phyloP scores from a whole-genome alignment of 1,284 basidiomycete species.

The Porodaedalea pini region DNA sequence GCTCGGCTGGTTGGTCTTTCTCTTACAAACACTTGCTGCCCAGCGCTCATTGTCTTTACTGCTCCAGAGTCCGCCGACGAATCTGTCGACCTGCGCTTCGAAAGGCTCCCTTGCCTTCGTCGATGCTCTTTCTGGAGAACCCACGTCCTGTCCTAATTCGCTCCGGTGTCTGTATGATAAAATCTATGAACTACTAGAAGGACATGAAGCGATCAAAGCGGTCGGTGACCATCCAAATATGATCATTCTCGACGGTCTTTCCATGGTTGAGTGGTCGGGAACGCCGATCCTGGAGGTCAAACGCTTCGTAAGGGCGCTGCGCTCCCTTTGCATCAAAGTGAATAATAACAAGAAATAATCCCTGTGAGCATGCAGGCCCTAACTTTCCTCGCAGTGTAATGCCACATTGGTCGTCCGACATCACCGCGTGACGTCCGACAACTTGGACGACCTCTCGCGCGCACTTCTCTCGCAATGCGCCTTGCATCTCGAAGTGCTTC shows the following conservation, averaged over 20 bases:
- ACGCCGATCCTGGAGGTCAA: constrained; percentile 44
- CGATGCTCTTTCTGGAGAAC: constrained; percentile 34
- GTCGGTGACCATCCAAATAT: not conserved
- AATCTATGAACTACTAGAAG: not conserved
- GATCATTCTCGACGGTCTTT: constrained; percentile 63
- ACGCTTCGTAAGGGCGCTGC: constrained; percentile 56
- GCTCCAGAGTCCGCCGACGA: constrained; percentile 43
- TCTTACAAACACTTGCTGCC: not conserved
- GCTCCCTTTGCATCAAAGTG: constrained; percentile 53
- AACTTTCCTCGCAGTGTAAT: constrained; percentile 35
- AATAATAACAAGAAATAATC: constrained; percentile 7
- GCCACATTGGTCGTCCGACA: constrained; percentile 58
- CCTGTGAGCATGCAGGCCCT: not conserved
- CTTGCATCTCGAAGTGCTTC: constrained; percentile 65
- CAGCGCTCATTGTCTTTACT: not conserved
- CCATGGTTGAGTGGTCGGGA: constrained; percentile 66
- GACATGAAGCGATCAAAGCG: not conserved
- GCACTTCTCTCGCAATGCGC: constrained; percentile 54
- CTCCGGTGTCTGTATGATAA: constrained; percentile 27
- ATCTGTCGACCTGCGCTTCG: constrained; percentile 42
- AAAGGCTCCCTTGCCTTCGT: constrained; percentile 49
- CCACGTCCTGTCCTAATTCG: constrained; percentile 24
- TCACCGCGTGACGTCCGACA: constrained; percentile 51
- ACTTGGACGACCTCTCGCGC: constrained; percentile 56
- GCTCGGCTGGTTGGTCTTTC: constrained; percentile 47